Conservation (phyloP, 257 asterid genomes). For the Catharanthus roseus region DNA sequence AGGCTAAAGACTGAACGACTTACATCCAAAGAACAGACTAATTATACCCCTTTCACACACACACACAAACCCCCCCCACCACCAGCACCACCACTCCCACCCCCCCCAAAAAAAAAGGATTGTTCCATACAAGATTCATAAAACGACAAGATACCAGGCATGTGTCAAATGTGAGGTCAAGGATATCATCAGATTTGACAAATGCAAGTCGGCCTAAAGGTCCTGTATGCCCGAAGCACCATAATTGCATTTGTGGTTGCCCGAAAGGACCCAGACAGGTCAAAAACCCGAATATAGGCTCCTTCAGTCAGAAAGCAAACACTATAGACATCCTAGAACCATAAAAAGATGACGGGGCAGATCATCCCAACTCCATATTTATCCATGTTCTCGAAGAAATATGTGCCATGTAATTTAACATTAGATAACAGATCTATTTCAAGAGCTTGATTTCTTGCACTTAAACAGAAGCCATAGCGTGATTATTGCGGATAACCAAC, state of each 20-base stretch:
- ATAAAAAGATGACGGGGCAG: background rate
- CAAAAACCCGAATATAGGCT: background rate
- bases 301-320: background rate
- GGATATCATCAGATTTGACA: background rate
- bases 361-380: background rate
- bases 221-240: background rate
- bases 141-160: background rate
- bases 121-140: background rate
- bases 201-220: background rate
- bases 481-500: constrained; percentile 30
- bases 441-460: background rate
- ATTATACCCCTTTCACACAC: background rate
- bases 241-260: background rate
- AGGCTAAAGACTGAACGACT: background rate
- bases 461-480: background rate
- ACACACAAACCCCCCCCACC: too few relatives aligned
- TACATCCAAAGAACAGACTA: background rate
- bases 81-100: too few relatives aligned
- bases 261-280: background rate
- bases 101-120: too few relatives aligned
- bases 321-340: background rate
- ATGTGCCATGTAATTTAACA: background rate
- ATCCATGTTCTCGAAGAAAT: background rate
- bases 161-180: background rate
- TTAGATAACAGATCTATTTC: background rate